Evolutionary conservation across 108 stramenopile species (phyloP).

Genomic region (Poteriospumella lacustris): DNA sequence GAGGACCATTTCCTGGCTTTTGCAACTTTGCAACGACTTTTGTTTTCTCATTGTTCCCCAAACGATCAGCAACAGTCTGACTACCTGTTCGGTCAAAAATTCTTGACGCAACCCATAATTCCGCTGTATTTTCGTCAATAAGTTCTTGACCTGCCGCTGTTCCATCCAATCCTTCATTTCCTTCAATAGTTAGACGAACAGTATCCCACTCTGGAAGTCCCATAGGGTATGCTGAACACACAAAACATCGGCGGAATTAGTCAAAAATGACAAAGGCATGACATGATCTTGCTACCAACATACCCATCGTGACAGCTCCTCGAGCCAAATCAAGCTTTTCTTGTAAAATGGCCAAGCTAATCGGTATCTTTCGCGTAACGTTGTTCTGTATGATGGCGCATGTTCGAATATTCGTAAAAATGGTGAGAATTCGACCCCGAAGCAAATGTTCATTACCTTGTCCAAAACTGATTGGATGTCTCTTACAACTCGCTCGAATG

Average conservation of each 20-base stretch:
- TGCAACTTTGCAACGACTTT: slow-evolving; percentile 71
- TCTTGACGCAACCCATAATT: slow-evolving; percentile 75
- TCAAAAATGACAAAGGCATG: background rate
- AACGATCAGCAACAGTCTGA: slow-evolving; percentile 56
- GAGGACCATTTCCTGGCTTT: slow-evolving; percentile 63
- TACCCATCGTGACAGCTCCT: slow-evolving; percentile 65
- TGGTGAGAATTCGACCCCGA: background rate
- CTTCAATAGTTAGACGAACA: slow-evolving; percentile 59
- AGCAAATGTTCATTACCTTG: slow-evolving; percentile 31
- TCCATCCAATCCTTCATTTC: slow-evolving; percentile 45
- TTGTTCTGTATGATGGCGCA: slow-evolving; percentile 1
- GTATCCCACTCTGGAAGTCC: slow-evolving; percentile 72
- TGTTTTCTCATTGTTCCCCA: slow-evolving; percentile 80
- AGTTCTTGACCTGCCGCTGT: slow-evolving; percentile 42
- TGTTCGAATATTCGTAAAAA: background rate
- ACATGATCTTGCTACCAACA: background rate
- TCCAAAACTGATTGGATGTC: slow-evolving; percentile 53
- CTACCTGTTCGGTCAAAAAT: slow-evolving; percentile 58
- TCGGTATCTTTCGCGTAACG: slow-evolving; percentile 29
- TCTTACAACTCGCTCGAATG: slow-evolving; percentile 54
- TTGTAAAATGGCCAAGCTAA: slow-evolving; percentile 49
- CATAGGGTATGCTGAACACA: slow-evolving; percentile 62
- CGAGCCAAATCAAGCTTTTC: slow-evolving; percentile 67
- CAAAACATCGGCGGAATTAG: background rate
- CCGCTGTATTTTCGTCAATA: slow-evolving; percentile 61